Conservation (phyloP, 805 yeast species). For the Torulaspora microellipsoides region DNA sequence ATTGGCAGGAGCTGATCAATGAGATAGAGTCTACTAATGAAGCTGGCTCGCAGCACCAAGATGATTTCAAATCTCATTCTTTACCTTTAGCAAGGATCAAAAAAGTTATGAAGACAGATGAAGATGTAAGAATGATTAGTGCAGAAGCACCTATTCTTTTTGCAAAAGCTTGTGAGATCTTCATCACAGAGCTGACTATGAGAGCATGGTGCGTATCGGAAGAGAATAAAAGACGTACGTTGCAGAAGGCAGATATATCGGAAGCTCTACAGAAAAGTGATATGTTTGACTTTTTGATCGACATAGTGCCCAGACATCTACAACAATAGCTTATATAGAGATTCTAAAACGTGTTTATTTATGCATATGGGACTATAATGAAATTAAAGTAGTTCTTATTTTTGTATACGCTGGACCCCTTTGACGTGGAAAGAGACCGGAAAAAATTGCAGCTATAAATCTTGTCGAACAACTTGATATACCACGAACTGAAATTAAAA, state of each 20-base stretch:
- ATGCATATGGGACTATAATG: too few relatives aligned
- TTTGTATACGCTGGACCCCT: too few relatives aligned
- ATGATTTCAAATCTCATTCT: conserved; percentile 90
- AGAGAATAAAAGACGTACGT: conserved; percentile 88
- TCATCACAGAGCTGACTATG: conserved; percentile 95
- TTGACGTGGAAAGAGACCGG: too few relatives aligned
- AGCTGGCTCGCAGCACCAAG: conserved; percentile 54
- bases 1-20: conserved; percentile 96
- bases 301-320: conserved; percentile 65
- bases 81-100: conserved; percentile 94
- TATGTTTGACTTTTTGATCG: conserved; percentile 96
- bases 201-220: conserved; percentile 99
- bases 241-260: conserved; percentile 91
- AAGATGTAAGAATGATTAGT: conserved; percentile 93
- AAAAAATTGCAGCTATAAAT: too few relatives aligned
- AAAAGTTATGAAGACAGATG: conserved; percentile 97
- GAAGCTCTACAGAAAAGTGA: conserved; percentile 92
- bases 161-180: conserved; percentile 97
- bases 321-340: conserved; percentile 1
- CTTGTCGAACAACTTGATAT: not conserved
- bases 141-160: conserved; percentile 98
- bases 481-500: not conserved
- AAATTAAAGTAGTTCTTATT: too few relatives aligned
- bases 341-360: too few relatives aligned
- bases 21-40: conserved; percentile 57